Base-by-base conservation (phyloP, 129 eudicot genomes). In the Chrysanthemum lavandulifolium region DNA sequence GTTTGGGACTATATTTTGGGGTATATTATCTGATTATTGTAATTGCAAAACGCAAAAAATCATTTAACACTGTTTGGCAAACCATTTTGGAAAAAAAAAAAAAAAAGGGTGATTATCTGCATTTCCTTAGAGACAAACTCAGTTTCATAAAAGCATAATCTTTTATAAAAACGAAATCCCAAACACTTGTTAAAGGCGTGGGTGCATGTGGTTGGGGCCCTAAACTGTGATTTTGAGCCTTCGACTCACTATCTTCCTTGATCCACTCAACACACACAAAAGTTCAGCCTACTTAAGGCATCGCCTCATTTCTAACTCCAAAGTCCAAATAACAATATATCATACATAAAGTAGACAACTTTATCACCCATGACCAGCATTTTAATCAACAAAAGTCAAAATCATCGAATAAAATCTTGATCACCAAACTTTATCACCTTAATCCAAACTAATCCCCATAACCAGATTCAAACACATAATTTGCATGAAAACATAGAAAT, bases 391-490 rank as follows among this genome's bases (percentile, higher is more conserved):
- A 53, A 80, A 65, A 27, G 53, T 80, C 76, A 10, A 68, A 36
- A 80, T 74, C 80, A 62, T 31, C 21, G 52, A 8, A 40, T 40
- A 40, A 40, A 40, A 40, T 40, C 9, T 40, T 6, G 10, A 6
- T 40, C 47, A 40, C 47, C 45, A 36, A 36, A 54, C 16, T 23
- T 65, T n/a, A 80, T 23, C 25, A 75, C 45, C 72, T 19, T 19
- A 19, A 19, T 19, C 21, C 66, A 21, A 50, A 74, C 67, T 66
- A 82, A 78, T 71, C 86, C 18, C 13, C 18, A 61, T 49, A 74
- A 80, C 15, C 71, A 62, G 66, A 69, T 18, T 69, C 76, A 64
- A 47, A 21, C 62, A 71, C 74, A 73, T 60, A 15, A 12, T 52
- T 55, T 71, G 73, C 84, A 80, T 80, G 72, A 73, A 31, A 69